Evolutionary conservation across 1,139 yeast species (phyloP).

Genomic region (Candida mesenterica): DNA sequence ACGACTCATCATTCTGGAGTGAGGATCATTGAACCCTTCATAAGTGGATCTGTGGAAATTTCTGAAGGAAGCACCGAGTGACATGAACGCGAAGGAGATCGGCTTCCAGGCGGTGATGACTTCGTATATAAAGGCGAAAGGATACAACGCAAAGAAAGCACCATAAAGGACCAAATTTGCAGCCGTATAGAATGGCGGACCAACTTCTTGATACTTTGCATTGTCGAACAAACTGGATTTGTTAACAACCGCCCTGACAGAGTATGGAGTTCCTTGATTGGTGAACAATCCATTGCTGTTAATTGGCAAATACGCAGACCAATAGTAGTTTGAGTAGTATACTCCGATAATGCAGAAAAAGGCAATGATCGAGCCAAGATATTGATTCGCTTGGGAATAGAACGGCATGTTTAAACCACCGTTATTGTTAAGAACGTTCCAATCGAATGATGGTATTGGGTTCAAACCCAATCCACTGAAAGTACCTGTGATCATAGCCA

Average conservation of each 20-base stretch:
- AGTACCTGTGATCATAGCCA: slow-evolving; percentile 18
- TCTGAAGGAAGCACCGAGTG: slow-evolving; percentile 9
- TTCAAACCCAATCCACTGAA: slow-evolving; percentile 18
- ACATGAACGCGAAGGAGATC: slow-evolving; percentile 11
- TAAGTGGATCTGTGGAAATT: slow-evolving; percentile 4
- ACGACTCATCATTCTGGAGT: slow-evolving; percentile 20
- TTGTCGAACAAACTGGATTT: slow-evolving; percentile 13
- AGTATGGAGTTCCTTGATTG: slow-evolving; percentile 16
- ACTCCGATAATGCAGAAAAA: slow-evolving; percentile 15
- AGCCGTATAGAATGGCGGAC: slow-evolving; percentile 45
- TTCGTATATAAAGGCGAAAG: slow-evolving; percentile 33
- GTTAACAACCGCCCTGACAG: slow-evolving; percentile 14
- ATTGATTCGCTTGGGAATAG: slow-evolving; percentile 13
- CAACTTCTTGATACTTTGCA: slow-evolving; percentile 19
- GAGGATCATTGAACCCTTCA: slow-evolving; percentile 21
- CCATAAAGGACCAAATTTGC: slow-evolving; percentile 22
- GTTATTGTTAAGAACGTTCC: slow-evolving; percentile 15
- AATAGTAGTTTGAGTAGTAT: slow-evolving; percentile 16
- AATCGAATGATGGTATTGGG: slow-evolving; percentile 20
- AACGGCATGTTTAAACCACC: slow-evolving; percentile 14
- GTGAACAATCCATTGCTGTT: slow-evolving; percentile 15
- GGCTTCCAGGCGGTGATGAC: slow-evolving; percentile 7
- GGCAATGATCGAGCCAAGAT: slow-evolving; percentile 15
- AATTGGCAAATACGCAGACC: slow-evolving; percentile 19
- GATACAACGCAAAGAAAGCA: slow-evolving; percentile 37